Conservation (phyloP, 331 rosid genomes). For the Malus hybrid region DNA sequence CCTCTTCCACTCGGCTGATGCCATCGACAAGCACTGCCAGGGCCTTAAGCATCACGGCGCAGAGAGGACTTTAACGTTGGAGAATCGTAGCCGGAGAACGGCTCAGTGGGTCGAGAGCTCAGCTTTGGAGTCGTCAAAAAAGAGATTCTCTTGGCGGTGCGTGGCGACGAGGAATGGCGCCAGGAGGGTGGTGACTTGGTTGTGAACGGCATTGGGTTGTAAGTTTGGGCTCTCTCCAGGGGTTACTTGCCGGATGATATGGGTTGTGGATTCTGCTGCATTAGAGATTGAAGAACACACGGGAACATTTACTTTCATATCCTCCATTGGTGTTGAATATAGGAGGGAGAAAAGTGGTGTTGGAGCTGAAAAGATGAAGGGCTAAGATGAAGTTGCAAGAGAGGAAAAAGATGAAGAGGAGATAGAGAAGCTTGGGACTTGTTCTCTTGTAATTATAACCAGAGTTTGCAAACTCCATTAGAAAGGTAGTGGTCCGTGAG, state of each 20-base stretch:
- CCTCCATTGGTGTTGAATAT: constrained; percentile 32
- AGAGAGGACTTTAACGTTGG: constrained; percentile 29
- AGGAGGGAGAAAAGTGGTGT: constrained; percentile 35
- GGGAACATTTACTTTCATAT: constrained; percentile 30
- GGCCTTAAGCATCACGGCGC: constrained; percentile 68
- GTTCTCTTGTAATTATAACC: constrained; percentile 43
- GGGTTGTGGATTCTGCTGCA: background rate
- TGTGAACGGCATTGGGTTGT: constrained; percentile 17
- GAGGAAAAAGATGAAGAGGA: constrained; percentile 57
- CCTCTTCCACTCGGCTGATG: constrained; percentile 87
- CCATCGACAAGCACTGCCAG: constrained; percentile 65
- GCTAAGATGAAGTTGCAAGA: constrained; percentile 51
- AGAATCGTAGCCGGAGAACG: constrained; percentile 71
- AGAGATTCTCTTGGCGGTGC: constrained; percentile 68
- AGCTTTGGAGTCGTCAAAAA: constrained; percentile 65
- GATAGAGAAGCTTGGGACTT: constrained; percentile 47
- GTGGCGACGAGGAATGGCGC: constrained; percentile 50
- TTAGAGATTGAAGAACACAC: constrained; percentile 47
- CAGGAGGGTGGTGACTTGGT: constrained; percentile 36
- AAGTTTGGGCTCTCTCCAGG: too few relatives aligned
- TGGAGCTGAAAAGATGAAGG: constrained; percentile 46
- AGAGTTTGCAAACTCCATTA: constrained; percentile 41
- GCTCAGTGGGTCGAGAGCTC: constrained; percentile 63
- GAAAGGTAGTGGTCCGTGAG: constrained; percentile 24
- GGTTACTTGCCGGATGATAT: too few relatives aligned